Conservation (phyloP, 1,284 basidiomycete species). For the Schizophyllum amplum region DNA sequence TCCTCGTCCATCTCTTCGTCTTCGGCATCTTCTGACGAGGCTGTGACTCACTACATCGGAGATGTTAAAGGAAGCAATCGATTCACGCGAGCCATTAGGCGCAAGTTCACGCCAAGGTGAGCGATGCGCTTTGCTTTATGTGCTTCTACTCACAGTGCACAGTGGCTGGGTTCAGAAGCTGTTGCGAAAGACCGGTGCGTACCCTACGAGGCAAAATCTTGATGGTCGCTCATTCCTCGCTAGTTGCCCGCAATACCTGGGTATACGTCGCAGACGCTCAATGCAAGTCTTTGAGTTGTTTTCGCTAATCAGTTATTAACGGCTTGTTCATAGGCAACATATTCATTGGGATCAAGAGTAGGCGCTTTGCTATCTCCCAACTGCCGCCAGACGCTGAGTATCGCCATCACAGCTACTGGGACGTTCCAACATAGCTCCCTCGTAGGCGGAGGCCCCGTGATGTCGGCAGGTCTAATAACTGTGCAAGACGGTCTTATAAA, state of each 20-base stretch:
- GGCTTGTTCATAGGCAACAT: slow-evolving; percentile 41
- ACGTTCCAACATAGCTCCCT: slow-evolving; percentile 69
- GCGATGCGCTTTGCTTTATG: too few species aligned
- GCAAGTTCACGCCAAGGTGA: slow-evolving; percentile 34
- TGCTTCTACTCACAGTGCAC: too few species aligned
- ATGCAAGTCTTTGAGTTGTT: neutral
- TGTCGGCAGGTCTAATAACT: slow-evolving; percentile 60
- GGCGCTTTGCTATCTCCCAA: slow-evolving; percentile 17
- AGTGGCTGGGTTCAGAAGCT: slow-evolving; percentile 17
- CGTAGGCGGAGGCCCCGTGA: slow-evolving; percentile 49
- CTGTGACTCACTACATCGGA: slow-evolving; percentile 45
- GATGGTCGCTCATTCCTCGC: too few species aligned
- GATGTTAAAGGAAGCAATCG: slow-evolving; percentile 23
- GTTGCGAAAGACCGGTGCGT: slow-evolving; percentile 42
- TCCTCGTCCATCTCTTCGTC: slow-evolving; percentile 16
- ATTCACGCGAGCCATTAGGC: slow-evolving; percentile 33
- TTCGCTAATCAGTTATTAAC: neutral
- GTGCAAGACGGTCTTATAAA: slow-evolving; percentile 60
- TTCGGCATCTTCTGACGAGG: slow-evolving; percentile 21
- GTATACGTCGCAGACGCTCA: slow-evolving; percentile 47
- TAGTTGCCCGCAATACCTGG: slow-evolving; percentile 53
- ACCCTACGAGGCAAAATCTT: too few species aligned
- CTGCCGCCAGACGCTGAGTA: neutral
- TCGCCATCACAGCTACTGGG: slow-evolving; percentile 41
- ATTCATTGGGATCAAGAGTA: slow-evolving; percentile 61